Percentiles rank a stretch among this genome's conserved stretches.
Evolutionary conservation across 2,329 filamentous ascomycete genomes (phyloP).

Genomic region (Seiridium unicorne): DNA sequence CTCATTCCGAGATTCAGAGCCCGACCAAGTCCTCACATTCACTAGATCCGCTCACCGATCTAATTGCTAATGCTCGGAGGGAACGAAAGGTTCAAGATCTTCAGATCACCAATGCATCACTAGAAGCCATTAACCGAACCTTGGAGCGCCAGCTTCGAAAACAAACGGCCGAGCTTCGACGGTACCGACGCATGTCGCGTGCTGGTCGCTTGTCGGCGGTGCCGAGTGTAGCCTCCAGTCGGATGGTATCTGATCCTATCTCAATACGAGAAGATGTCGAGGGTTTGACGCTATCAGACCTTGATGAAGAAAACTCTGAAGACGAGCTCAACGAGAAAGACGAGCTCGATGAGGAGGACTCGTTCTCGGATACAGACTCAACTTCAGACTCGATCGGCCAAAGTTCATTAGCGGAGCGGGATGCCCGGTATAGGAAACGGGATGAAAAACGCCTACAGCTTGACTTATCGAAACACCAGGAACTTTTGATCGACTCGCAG

Average conservation of each 20-base stretch:
- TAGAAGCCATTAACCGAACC: conserved; percentile 92
- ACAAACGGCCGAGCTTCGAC: conserved; percentile 82
- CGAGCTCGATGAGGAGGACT: conserved; percentile 49
- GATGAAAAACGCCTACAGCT: conserved; percentile 83
- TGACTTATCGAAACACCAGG: conserved; percentile 85
- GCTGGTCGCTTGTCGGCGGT: conserved; percentile 68
- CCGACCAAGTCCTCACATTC: conserved; percentile 55
- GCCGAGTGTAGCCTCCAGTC: conserved; percentile 41
- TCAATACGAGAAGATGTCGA: conserved; percentile 37
- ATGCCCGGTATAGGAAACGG: conserved; percentile 58
- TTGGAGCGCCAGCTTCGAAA: conserved; percentile 89
- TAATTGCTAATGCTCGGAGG: conserved; percentile 82
- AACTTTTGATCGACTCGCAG: conserved; percentile 84
- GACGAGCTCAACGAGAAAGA: conserved; percentile 31
- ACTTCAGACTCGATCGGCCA: conserved; percentile 37
- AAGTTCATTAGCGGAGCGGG: conserved; percentile 35
- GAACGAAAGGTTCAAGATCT: conserved; percentile 95
- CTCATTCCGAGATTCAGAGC: conserved; percentile 44
- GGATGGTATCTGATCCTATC: conserved; percentile 41
- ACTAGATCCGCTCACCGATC: conserved; percentile 66
- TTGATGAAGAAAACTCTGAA: conserved; percentile 44
- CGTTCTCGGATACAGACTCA: conserved; percentile 38
- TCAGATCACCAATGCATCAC: conserved; percentile 92
- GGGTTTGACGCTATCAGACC: conserved; percentile 47
- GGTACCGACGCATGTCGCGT: conserved; percentile 82